Evolutionary conservation across 108 stramenopile genomes (phyloP), one percentile per base, ranked within the genome.

Genomic region (Asterionellopsis glacialis): DNA sequence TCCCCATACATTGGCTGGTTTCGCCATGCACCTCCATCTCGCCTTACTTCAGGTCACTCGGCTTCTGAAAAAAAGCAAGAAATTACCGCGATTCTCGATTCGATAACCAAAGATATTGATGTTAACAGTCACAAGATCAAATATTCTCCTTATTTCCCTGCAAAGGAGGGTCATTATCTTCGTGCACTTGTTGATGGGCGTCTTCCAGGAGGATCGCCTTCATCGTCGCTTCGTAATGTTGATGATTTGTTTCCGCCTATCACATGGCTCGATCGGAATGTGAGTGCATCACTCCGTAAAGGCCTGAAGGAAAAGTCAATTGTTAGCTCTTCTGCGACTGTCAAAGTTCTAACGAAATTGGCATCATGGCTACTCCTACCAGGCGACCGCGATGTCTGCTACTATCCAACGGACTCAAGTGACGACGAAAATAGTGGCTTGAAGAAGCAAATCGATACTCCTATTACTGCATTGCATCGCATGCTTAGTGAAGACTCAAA

Each of bases 1-100:
- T 54, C 53, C 64, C 80, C 80, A 1, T 73, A 81, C 51, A 56
- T 81, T 10, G 80, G 80, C 0, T 73, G 61, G 42, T 76, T 81
- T 47, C 75, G 80, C 13, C 80, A 81, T 59, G 64, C 77, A 11
- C 77, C 80, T 53, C 80, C 80, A 14, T 57, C 70, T 24, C 22
- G 53, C n/a, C 25, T 54, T 4, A 9, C 16, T 21, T 33, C 33
- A 33, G 33, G 33, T 33, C 33, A 33, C 2, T 5, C 7, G 33
- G 33, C 33, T 5, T 33, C 33, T 33, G 33, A 33, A 33, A 33
- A 33, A 33, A 33, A 33, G 33, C 33, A 33, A 33, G 33, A 33
- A 33, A 33, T 33, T 33, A 7, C 33, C 2, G 33, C 33, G 33
- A 33, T 33, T 33, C 33, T 33, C 7, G 7, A 33, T 33, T 5